Percentiles rank a stretch among this genome's conserved stretches.
Evolutionary conservation across 768 basidiomycete genomes (phyloP).

Genomic region (Collybia sordida): DNA sequence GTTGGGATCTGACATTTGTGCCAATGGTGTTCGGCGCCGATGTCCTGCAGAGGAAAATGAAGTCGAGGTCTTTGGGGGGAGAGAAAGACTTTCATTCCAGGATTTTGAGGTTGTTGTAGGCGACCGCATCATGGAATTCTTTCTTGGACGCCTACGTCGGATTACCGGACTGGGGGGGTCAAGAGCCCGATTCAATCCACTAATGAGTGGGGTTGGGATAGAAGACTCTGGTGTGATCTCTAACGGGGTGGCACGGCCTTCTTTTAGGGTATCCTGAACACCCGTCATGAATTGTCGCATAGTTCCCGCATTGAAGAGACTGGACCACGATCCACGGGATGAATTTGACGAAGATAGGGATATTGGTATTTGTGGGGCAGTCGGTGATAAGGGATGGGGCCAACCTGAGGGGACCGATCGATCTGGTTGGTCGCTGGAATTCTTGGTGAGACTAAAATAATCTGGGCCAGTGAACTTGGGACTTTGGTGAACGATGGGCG

Average conservation of each 20-base stretch:
- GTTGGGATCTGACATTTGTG: slow-evolving; percentile 17
- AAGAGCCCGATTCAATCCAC: neutral
- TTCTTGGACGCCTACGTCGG: slow-evolving; percentile 23
- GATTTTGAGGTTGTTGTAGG: slow-evolving; percentile 42
- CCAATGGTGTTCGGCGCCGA: slow-evolving; percentile 34
- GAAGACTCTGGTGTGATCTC: slow-evolving; percentile 36
- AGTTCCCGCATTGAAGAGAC: slow-evolving; percentile 64
- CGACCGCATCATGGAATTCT: slow-evolving; percentile 25
- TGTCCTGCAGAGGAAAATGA: slow-evolving; percentile 44
- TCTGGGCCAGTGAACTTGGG: slow-evolving; percentile 37
- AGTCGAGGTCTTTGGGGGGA: slow-evolving; percentile 31
- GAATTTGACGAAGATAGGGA: slow-evolving; percentile 55
- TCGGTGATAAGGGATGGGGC: slow-evolving; percentile 48
- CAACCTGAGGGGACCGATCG: slow-evolving; percentile 47
- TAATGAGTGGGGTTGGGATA: slow-evolving; percentile 2
- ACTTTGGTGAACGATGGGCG: neutral
- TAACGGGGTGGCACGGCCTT: slow-evolving; percentile 42
- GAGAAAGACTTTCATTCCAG: slow-evolving; percentile 48
- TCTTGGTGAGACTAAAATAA: slow-evolving; percentile 56
- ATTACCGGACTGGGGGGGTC: slow-evolving; percentile 6
- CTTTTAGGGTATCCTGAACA: slow-evolving; percentile 50
- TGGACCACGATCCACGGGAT: slow-evolving; percentile 81
- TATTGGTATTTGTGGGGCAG: slow-evolving; percentile 34
- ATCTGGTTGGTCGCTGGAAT: slow-evolving; percentile 29
- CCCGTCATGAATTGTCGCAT: slow-evolving; percentile 72